phyloP scores from a whole-genome alignment of 2,329 filamentous ascomycete species.

The Teratosphaeria destructans region DNA sequence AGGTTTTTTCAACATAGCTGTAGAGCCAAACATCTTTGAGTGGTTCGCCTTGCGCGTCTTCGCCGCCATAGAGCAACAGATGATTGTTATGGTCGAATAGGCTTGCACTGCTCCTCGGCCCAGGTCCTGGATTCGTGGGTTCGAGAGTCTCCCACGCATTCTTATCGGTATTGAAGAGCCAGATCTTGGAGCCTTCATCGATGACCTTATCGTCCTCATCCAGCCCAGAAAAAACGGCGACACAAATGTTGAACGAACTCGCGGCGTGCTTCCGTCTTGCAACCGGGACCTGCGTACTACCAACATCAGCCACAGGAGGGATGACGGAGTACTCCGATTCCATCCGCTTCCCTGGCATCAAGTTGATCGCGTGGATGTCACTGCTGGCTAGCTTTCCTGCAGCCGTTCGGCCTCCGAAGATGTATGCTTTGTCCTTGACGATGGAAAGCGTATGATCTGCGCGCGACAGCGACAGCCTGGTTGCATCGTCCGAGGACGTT shows the following conservation, averaged over 20 bases:
- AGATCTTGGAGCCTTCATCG: constrained; percentile 28
- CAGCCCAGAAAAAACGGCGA: constrained; percentile 32
- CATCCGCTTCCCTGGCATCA: constrained; percentile 21
- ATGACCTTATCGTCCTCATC: constrained; percentile 23
- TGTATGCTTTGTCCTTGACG: constrained; percentile 33
- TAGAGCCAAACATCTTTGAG: constrained; percentile 24
- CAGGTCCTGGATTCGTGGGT: constrained; percentile 16
- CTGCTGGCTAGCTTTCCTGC: constrained; percentile 29
- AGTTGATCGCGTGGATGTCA: constrained; percentile 32
- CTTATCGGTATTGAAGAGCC: constrained; percentile 29
- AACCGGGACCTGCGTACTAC: constrained; percentile 24
- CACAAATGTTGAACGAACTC: constrained; percentile 28
- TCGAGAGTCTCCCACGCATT: constrained; percentile 19
- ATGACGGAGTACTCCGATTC: constrained; percentile 33
- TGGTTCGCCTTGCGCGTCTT: constrained; percentile 11
- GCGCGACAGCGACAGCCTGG: constrained; percentile 22
- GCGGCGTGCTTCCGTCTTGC: constrained; percentile 31
- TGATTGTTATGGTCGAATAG: constrained; percentile 22
- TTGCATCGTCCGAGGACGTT: constrained; percentile 26
- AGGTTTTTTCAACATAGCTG: constrained; percentile 14
- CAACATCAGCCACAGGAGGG: constrained; percentile 27
- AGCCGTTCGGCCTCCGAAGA: constrained; percentile 33
- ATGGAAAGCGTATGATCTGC: constrained; percentile 31
- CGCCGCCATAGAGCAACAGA: constrained; percentile 21
- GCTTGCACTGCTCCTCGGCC: constrained; percentile 16